Conservation (phyloP, 2,329 filamentous ascomycete genomes). For the Pezicula neosporulosa region DNA sequence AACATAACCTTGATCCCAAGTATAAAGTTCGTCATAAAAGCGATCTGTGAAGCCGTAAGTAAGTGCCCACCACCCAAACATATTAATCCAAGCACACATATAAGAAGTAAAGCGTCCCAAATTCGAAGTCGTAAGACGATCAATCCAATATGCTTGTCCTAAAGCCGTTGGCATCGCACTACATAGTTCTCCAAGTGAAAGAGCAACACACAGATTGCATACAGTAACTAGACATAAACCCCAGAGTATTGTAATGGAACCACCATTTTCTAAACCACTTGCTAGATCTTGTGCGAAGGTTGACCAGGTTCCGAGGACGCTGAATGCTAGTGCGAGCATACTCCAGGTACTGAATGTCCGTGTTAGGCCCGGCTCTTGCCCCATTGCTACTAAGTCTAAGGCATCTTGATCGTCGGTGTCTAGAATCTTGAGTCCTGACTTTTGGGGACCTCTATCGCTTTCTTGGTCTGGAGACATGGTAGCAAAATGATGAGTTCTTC, state of each 20-base stretch:
- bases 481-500: too few relatives aligned
- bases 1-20: conserved; percentile 55
- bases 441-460: too few relatives aligned
- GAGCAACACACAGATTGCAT: conserved; percentile 50
- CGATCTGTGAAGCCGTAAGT: conserved; percentile 50
- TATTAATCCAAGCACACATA: conserved; percentile 58
- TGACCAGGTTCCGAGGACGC: conserved; percentile 54
- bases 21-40: conserved; percentile 56
- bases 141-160: conserved; percentile 57
- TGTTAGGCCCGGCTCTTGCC: conserved; percentile 37
- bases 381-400: conserved; percentile 35
- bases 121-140: conserved; percentile 35
- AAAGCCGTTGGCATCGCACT: conserved; percentile 58
- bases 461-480: too few relatives aligned
- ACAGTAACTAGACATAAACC: conserved; percentile 48
- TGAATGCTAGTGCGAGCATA: conserved; percentile 55
- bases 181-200: conserved; percentile 52
- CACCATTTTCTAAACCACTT: conserved; percentile 51
- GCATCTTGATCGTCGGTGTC: conserved; percentile 34
- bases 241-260: conserved; percentile 52
- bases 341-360: conserved; percentile 51
- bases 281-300: conserved; percentile 51
- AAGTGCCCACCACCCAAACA: conserved; percentile 56
- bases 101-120: conserved; percentile 49
- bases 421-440: neutral